Evolutionary conservation across 306 rosid species (phyloP), one percentile per base, ranked within the genome.

Genomic region (Mimosa pudica): DNA sequence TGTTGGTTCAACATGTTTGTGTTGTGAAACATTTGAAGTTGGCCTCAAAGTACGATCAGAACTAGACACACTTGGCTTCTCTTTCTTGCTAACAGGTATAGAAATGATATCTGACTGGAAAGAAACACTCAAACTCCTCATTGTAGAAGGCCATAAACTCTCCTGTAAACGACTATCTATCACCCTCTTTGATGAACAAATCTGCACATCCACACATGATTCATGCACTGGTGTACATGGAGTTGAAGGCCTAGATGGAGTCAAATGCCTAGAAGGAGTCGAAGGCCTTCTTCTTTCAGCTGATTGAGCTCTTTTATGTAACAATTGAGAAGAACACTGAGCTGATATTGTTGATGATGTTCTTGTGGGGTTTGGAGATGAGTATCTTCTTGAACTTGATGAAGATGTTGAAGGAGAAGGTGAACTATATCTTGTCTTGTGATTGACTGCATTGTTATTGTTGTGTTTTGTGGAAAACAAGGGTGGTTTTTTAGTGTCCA

Each of bases 61-160:
- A 80, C 93, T 96, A 69, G 86, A 82, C 77, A 94, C 89, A 87
- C 70, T 86, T 20, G 97, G 89, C 86, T 89, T 96, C 81, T 91
- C 99, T 89, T 96, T 96, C 91, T 90, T 93, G 80, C 91, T 86
- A 30, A 91, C 92, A 47, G 99, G 98, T 76, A 93, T 88, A 17
- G 98, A 96, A 83, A 96, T 88, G 73, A 90, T 33, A 82, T 93
- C 99, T 3, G 99, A 87, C 86, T 96, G 99, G 74, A 96, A 96
- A 38, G 99, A 96, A 76, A 93, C 99, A 6, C 97, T 93, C 93
- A 96, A 89, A 78, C 98, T 96, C 33, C 99, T 83, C 99, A 93
- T 96, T 24, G 97, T 96, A 74, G 99, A 91, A 44, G 99, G 99
- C 99, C 98, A 96, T 77, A 96, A 86, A 70, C 88, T 45, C 74